These are phyloP conservation scores for Coffea canephora DNA, from an alignment of 257 asterid genomes.

Conservation along the genomic window DNA sequence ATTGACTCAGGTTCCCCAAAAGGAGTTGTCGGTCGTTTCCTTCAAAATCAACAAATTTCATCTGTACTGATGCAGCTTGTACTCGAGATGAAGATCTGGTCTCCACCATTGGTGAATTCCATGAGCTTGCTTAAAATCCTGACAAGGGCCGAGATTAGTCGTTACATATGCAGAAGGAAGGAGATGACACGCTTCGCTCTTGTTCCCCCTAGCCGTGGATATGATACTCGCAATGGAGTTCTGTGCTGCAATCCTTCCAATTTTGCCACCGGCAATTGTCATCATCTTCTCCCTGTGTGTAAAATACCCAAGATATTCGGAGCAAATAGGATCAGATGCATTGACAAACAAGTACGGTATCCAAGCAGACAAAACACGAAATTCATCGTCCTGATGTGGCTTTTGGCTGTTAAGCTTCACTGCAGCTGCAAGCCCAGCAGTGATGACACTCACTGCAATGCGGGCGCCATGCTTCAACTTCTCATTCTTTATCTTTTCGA, in stretches of 20 bases:
- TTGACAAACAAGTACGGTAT: conserved; percentile 64
- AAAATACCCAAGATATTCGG: conserved; percentile 61
- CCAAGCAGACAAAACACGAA: conserved; percentile 52
- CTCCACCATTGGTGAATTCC: conserved; percentile 80
- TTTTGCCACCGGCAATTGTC: conserved; percentile 44
- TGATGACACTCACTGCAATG: conserved; percentile 45
- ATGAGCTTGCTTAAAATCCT: conserved; percentile 49
- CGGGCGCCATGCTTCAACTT: conserved; percentile 54
- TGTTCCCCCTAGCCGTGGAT: conserved; percentile 40
- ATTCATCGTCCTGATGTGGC: conserved; percentile 22
- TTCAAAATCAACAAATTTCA: neutral
- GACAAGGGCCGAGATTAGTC: conserved; percentile 28
- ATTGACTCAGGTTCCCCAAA: neutral
- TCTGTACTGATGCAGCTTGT: conserved; percentile 13
- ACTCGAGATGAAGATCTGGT: conserved; percentile 6
- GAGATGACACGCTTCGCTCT: conserved; percentile 56
- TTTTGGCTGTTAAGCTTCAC: conserved; percentile 19
- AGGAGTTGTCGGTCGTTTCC: neutral
- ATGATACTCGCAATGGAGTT: conserved; percentile 56
- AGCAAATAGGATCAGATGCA: conserved; percentile 59
- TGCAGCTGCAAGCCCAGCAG: conserved; percentile 59
- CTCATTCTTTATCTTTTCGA: conserved; percentile 43
- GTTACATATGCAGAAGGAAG: conserved; percentile 64
- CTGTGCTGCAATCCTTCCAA: conserved; percentile 57
- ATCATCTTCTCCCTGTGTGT: conserved; percentile 65